These are phyloP conservation scores for Scedosporium aurantiacum DNA, from an alignment of 2,329 filamentous ascomycete genomes.

Conservation along the genomic window DNA sequence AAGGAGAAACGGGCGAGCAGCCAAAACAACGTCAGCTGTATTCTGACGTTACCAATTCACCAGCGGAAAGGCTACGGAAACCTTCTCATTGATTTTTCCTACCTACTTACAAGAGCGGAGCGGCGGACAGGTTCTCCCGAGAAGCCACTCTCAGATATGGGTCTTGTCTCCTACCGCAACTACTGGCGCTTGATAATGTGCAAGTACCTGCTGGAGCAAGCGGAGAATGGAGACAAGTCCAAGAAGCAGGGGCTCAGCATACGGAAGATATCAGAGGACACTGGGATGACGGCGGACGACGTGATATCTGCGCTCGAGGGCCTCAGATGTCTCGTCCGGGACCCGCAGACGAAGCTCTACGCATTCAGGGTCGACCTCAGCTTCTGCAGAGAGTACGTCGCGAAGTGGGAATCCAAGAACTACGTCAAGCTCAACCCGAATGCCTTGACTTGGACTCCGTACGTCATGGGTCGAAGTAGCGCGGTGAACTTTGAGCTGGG, in stretches of 20 bases:
- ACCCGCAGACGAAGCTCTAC: constrained; percentile 80
- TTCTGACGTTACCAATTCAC: constrained; percentile 89
- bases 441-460: constrained; percentile 86
- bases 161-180: constrained; percentile 89
- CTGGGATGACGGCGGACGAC: constrained; percentile 92
- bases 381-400: constrained; percentile 79
- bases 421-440: constrained; percentile 77
- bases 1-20: constrained; percentile 95
- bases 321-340: constrained; percentile 75
- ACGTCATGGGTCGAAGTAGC: constrained; percentile 84
- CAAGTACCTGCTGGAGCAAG: constrained; percentile 58
- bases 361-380: constrained; percentile 77
- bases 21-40: constrained; percentile 95
- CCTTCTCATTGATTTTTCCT: constrained; percentile 95
- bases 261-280: constrained; percentile 69
- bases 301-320: constrained; percentile 90
- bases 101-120: constrained; percentile 86
- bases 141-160: constrained; percentile 96
- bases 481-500: constrained; percentile 74
- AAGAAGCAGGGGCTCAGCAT: constrained; percentile 38
- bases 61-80: constrained; percentile 96
- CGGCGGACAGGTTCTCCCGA: constrained; percentile 91
- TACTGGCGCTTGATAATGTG: constrained; percentile 92
- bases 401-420: constrained; percentile 78
- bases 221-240: constrained; percentile 19